A percentile compares a stretch with the other conserved stretches of the same genome.
Conservation (phyloP, 2,329 filamentous ascomycete genomes). For the Arachnopeziza araneosa region DNA sequence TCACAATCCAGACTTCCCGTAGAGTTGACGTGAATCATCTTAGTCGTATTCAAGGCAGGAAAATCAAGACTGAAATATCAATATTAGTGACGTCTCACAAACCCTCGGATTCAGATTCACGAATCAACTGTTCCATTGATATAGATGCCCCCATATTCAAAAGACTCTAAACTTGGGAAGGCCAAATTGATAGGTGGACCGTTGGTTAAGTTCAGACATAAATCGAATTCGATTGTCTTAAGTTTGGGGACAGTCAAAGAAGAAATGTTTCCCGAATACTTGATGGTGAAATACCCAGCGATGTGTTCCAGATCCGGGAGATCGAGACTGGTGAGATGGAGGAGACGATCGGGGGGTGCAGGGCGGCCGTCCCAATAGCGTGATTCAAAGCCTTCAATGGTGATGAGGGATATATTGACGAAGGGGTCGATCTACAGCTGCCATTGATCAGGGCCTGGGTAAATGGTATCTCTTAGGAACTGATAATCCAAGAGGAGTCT, state of each 20-base stretch:
- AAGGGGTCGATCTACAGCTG: too few relatives aligned
- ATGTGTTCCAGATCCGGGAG: neutral
- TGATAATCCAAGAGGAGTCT: too few relatives aligned
- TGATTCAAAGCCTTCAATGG: too few relatives aligned
- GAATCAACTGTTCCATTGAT: neutral
- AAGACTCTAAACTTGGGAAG: neutral
- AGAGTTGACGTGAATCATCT: neutral
- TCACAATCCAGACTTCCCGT: neutral
- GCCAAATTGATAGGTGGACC: neutral
- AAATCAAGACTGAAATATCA: neutral
- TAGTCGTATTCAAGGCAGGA: neutral
- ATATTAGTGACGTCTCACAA: neutral
- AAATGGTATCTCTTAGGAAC: too few relatives aligned
- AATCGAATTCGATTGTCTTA: neutral
- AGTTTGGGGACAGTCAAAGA: neutral
- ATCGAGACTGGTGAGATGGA: neutral
- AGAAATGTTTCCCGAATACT: neutral
- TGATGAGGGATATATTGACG: too few relatives aligned
- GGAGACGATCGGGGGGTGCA: too few relatives aligned
- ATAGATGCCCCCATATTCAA: neutral
- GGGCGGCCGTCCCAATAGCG: too few relatives aligned
- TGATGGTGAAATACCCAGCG: neutral
- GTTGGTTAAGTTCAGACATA: neutral
- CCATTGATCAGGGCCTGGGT: too few relatives aligned
- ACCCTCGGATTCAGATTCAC: neutral